These are phyloP conservation scores for Datura wrightii DNA, from an alignment of 257 asterid species.

Conservation along the genomic window DNA sequence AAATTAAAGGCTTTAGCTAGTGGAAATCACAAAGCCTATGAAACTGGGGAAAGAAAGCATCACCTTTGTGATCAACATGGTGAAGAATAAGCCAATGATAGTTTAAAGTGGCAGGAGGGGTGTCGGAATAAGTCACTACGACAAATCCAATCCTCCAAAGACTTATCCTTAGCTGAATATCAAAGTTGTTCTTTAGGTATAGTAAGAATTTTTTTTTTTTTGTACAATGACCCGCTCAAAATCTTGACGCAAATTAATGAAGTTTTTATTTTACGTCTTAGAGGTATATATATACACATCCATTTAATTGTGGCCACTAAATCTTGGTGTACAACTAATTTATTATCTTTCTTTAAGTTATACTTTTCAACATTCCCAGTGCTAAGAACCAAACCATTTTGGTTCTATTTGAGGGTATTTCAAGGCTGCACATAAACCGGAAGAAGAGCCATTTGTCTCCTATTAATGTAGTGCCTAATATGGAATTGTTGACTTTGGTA, in stretches of 20 bases:
- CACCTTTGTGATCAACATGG: not conserved
- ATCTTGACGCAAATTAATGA: not conserved
- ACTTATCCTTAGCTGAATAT: slow-evolving; percentile 13
- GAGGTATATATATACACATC: not conserved
- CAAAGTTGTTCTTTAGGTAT: slow-evolving; percentile 15
- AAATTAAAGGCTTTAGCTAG: slow-evolving; percentile 16
- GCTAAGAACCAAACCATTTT: not conserved
- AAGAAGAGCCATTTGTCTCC: slow-evolving; percentile 18
- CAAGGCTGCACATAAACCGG: not conserved
- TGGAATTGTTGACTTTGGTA: not conserved
- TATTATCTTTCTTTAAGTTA: slow-evolving; percentile 6
- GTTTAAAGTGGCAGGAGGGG: slow-evolving; percentile 16
- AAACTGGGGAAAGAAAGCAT: not conserved
- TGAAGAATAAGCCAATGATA: slow-evolving; percentile 4
- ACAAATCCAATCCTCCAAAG: slow-evolving; percentile 8
- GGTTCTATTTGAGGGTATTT: not conserved
- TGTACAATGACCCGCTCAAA: not conserved
- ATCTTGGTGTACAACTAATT: not conserved
- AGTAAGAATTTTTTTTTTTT: not conserved
- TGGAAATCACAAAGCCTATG: not conserved
- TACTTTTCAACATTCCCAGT: not conserved
- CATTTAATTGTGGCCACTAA: not conserved
- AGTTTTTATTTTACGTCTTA: not conserved
- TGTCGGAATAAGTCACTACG: not conserved
- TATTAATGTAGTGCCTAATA: not conserved